These are phyloP conservation scores for Penicillium sp. DNA, from an alignment of 2,329 filamentous ascomycete species.

Conservation along the genomic window DNA sequence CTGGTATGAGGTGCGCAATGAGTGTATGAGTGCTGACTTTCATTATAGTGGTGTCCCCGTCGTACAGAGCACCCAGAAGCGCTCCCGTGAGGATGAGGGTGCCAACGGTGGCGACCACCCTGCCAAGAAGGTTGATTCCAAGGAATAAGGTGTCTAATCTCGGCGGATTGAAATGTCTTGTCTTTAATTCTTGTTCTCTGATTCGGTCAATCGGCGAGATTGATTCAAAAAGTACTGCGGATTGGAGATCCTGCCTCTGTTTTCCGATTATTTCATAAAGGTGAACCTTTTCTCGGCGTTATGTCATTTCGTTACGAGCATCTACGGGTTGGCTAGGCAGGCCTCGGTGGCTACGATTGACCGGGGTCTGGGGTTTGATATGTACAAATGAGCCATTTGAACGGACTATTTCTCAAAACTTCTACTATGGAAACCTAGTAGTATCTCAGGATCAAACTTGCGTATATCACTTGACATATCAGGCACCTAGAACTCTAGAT, in stretches of 20 bases:
- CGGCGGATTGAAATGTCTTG: background rate
- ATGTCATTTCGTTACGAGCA: slow-evolving; percentile 13
- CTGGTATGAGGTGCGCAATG: background rate
- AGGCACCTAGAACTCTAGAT: slow-evolving; percentile 36
- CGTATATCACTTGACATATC: background rate
- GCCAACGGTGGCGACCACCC: slow-evolving; percentile 38
- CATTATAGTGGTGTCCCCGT: slow-evolving; percentile 44
- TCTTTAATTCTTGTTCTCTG: slow-evolving; percentile 18
- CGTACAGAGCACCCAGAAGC: slow-evolving; percentile 48
- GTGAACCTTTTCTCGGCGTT: slow-evolving; percentile 22
- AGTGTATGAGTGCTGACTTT: slow-evolving; percentile 1
- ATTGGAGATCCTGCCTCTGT: slow-evolving; percentile 17
- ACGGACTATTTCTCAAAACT: slow-evolving; percentile 1
- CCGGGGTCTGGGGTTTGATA: slow-evolving; percentile 2
- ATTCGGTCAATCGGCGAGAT: slow-evolving; percentile 15
- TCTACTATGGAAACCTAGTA: background rate
- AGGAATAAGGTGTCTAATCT: slow-evolving; percentile 33
- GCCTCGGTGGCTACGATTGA: background rate
- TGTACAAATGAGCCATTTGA: slow-evolving; percentile 9
- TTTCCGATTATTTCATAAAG: slow-evolving; percentile 17
- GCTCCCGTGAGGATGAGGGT: slow-evolving; percentile 43
- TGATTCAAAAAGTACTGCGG: slow-evolving; percentile 24
- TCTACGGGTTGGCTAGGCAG: slow-evolving; percentile 5
- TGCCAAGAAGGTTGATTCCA: slow-evolving; percentile 50
- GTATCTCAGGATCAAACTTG: no score